Evolutionary conservation across 73 alveolate species (phyloP), one percentile per base, ranked within the genome.

Genomic region (Effrenium voratum): DNA sequence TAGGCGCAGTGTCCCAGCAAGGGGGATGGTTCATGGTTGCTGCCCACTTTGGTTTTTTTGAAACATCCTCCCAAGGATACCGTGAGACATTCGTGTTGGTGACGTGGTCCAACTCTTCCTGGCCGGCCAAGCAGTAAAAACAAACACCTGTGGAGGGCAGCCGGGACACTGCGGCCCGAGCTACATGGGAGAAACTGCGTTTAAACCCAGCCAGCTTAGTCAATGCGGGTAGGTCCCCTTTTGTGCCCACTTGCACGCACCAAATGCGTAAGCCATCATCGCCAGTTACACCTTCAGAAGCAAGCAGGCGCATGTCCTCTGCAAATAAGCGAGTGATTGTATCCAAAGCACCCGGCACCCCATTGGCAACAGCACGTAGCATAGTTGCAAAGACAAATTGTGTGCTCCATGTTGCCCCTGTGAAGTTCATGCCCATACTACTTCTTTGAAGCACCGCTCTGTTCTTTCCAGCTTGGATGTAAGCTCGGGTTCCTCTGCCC

Each of bases 391-490:
- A 59, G 40, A 63, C 0, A 38, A 87, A 87, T 12, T 63, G 40
- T 5, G 95, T 87, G 30, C 72, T 16, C 95, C 83, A 63, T 1
- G 95, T 87, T 44, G 40, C 63, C 50, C 95, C 95, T 5, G 44
- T 24, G 44, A 87, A 87, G 40, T 87, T 87, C 32, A 87, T 47
- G 6, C 95, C 72, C 15, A 87, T 0, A 0, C 68, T 63, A 63
- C n/a, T 13, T 0, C 83, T 28, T 38, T 30, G 28, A 41, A 87
- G 34, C 4, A 49, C 32, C 10, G 26, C 38, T 5, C 19, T 1
- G 41, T 87, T 38, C 15, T 87, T 59, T 19, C 57, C 57, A 19
- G 45, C 47, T 15, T 16, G 0, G 16, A 81, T 15, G 0, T 0
- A 81, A 13, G 50, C 73, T 47, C 73, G 6, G 2, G 85, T 87